These are phyloP conservation scores for Pulveroboletus frians DNA, from an alignment of 768 basidiomycete genomes.

Conservation along the genomic window DNA sequence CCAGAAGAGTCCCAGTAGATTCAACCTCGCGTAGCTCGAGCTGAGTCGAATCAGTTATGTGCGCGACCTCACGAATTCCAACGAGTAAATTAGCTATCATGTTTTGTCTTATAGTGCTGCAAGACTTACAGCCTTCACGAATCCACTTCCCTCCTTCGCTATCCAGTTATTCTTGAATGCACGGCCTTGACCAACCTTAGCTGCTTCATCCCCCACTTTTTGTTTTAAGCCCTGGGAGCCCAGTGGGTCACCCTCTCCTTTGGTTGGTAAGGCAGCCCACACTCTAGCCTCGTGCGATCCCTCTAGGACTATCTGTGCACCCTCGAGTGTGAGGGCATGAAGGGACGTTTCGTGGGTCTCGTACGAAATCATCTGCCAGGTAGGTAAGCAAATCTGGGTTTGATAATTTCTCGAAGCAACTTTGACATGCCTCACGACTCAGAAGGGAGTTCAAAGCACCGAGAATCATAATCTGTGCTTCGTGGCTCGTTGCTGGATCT, in stretches of 20 bases:
- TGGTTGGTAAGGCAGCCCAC: constrained; percentile 75
- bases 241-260: constrained; percentile 65
- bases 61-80: constrained; percentile 42
- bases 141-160: constrained; percentile 79
- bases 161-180: constrained; percentile 99
- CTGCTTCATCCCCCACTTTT: constrained; percentile 76
- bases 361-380: constrained; percentile 72
- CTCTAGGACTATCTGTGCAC: constrained; percentile 63
- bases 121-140: constrained; percentile 74
- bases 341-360: constrained; percentile 70
- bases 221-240: constrained; percentile 65
- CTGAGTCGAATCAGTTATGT: constrained; percentile 72
- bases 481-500: constrained; percentile 54
- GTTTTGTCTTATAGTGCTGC: not conserved
- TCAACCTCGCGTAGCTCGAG: constrained; percentile 69
- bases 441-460: constrained; percentile 88
- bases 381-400: constrained; percentile 10
- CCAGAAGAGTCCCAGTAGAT: constrained; percentile 61
- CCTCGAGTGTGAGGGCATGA: constrained; percentile 79
- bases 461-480: constrained; percentile 78
- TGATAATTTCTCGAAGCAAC: constrained; percentile 1
- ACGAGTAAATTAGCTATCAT: not conserved
- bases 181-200: constrained; percentile 90
- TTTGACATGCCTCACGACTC: constrained; percentile 68
- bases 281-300: constrained; percentile 97